Evolutionary conservation across 768 basidiomycete species (phyloP), one percentile per base, ranked within the genome.

Genomic region (Chalciporus piperatus): DNA sequence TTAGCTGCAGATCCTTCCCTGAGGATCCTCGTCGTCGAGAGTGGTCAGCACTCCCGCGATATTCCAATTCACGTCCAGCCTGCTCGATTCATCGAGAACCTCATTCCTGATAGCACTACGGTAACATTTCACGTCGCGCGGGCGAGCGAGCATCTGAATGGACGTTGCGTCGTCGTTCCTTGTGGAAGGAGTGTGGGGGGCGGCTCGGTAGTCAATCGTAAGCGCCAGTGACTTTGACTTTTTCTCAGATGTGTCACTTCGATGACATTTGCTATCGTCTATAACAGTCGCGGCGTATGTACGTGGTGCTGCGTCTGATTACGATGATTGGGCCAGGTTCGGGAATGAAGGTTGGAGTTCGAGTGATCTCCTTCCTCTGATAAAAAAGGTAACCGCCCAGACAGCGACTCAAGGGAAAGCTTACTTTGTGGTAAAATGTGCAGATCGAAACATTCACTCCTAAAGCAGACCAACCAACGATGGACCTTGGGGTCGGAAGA

Each of bases 311-410:
- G 78, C 80, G 2, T 84, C 83, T 0, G 85, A 87, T 60, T 85
- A 80, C 44, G 81, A 87, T 55, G 80, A 80, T 44, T 86, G 84
- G 85, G 55, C 39, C 0, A 61, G 70, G 2, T 65, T 78, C 22
- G 72, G 71, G 4, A 85, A 85, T 59, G 65, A 75, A 1, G 85
- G 84, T 1, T 87, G 85, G 85, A 73, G 81, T 6, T 79, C 80
- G 0, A 69, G 72, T 45, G 70, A 80, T 23, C 60, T 87, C 6
- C 76, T 86, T 28, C 84, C 84, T 0, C 67, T 85, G 13, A 55
- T 84, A 22, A 77, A 70, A 55, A 84, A 85, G 75, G 85, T 79
- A 50, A 7, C 46, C 27, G 9, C 12, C 13, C 19, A 22, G 2
- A 8, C 17, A 16, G 16, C 14, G 13, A 35, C 14, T 14, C 3